A percentile compares a stretch with the other conserved stretches of the same genome.
phyloP scores from a whole-genome alignment of 768 basidiomycete species.

The Hygrophorus russula region DNA sequence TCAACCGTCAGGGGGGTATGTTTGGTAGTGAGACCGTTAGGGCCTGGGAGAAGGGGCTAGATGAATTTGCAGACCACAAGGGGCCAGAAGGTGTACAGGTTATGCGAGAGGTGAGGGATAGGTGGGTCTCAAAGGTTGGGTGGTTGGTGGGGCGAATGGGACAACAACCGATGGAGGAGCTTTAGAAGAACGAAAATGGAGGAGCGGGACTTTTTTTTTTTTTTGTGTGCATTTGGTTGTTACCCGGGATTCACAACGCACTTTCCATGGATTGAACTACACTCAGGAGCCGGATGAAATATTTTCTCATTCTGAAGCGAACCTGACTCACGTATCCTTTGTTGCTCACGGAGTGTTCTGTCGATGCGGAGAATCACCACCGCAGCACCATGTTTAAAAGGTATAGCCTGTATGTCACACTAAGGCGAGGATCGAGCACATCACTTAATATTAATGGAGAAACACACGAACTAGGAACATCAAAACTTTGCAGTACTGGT shows the following conservation, averaged over 20 bases:
- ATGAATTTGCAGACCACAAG: constrained; percentile 50
- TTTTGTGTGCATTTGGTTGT: too few relatives aligned
- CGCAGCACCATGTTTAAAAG: not conserved
- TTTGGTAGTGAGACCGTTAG: constrained; percentile 62
- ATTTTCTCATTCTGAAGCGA: too few relatives aligned
- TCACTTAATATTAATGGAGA: too few relatives aligned
- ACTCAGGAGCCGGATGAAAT: too few relatives aligned
- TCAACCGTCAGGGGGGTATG: constrained; percentile 70
- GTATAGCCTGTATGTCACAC: not conserved
- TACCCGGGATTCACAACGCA: too few relatives aligned
- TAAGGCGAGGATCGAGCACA: too few relatives aligned
- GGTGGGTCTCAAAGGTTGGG: constrained; percentile 65
- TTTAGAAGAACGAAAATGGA: constrained; percentile 11
- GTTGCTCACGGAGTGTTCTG: too few relatives aligned
- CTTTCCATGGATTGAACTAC: too few relatives aligned
- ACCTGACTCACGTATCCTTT: too few relatives aligned
- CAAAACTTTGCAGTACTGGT: too few relatives aligned
- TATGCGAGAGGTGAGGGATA: constrained; percentile 36
- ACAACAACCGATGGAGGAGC: constrained; percentile 22
- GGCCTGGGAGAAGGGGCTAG: constrained; percentile 59
- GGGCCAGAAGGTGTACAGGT: constrained; percentile 22
- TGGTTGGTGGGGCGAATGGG: constrained; percentile 58
- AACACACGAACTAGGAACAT: too few relatives aligned
- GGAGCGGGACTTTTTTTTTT: not conserved
- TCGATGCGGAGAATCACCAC: too few relatives aligned